Percentiles rank a stretch among this genome's conserved stretches.
phyloP scores from a whole-genome alignment of 2,329 filamentous ascomycete genomes.

The Aspergillus proliferans region DNA sequence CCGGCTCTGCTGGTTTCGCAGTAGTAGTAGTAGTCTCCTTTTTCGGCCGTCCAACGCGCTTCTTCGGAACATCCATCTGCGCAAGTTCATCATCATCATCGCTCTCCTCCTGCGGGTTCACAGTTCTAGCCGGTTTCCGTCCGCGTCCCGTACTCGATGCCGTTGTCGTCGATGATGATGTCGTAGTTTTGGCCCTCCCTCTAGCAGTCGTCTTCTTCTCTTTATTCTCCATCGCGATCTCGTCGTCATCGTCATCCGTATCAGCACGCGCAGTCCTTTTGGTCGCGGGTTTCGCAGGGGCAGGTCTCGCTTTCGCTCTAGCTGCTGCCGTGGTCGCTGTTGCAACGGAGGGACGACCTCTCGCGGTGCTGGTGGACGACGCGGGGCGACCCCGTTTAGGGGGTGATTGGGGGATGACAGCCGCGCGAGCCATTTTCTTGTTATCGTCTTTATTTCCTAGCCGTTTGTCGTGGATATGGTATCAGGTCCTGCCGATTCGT shows the following conservation, averaged over 20 bases:
- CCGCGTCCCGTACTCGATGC: slow-evolving; percentile 2
- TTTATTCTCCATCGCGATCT: slow-evolving; percentile 12
- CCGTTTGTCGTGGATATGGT: neutral
- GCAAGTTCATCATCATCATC: slow-evolving; percentile 22
- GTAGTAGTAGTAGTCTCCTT: slow-evolving; percentile 1
- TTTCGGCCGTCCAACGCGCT: slow-evolving; percentile 14
- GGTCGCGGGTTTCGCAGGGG: slow-evolving; percentile 6
- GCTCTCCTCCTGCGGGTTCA: slow-evolving; percentile 3
- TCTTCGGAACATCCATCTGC: slow-evolving; percentile 17
- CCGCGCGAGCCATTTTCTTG: slow-evolving; percentile 19
- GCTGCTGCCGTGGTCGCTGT: slow-evolving; percentile 3
- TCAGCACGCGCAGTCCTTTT: slow-evolving; percentile 7
- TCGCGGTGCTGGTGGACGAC: slow-evolving; percentile 8
- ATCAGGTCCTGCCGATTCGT: neutral
- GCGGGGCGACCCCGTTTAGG: slow-evolving; percentile 13
- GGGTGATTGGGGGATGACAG: slow-evolving; percentile 17
- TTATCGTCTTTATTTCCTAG: neutral
- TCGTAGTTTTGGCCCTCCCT: slow-evolving; percentile 10
- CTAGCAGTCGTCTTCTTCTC: slow-evolving; percentile 3
- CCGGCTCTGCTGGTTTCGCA: slow-evolving; percentile 7
- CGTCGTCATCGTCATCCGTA: slow-evolving; percentile 16
- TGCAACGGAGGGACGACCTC: slow-evolving; percentile 2
- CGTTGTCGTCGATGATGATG: slow-evolving; percentile 2
- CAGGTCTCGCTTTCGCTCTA: slow-evolving; percentile 5
- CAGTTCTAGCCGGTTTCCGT: slow-evolving; percentile 6